Base-by-base conservation (phyloP, 1,284 basidiomycete species). In the Ustilago xerochloae region DNA sequence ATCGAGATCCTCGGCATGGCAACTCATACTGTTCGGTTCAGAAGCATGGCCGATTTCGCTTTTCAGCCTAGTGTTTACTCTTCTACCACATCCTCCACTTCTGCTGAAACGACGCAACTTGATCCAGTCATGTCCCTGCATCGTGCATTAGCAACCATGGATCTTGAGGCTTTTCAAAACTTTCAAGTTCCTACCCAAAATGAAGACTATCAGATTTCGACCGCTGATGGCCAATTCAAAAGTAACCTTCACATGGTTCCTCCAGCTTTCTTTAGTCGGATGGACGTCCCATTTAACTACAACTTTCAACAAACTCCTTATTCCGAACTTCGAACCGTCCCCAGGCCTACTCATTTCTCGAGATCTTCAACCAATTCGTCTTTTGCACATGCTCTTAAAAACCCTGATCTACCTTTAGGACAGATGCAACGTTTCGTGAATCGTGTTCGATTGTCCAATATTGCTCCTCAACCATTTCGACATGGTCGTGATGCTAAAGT, bases 11-110 rank as follows among this genome's bases (percentile, higher is more conserved):
- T 93, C 0, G 96, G 95, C 0, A 85, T 91, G 15, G 88, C 92
- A 20, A 87, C 90, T 1, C 93, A 92, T 85, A 93, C 93, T 0
- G 91, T 91, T 36, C 88, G 96, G 41, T 98, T 98, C 86, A 89
- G 94, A 2, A 58, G 63, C 43, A 81, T 82, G 81, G 79, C 81
- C 16, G 81, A 83, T 59, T 83, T 78, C 61, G 74, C 72, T 3
- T 83, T 72, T 45, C 67, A 77, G 36, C 81, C 81, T 2, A 45
- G 66, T 7, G 20, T 70, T 41, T 52, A 55, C 22, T 41, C 62
- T n/a, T 10, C 49, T 13, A 13, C 35, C 30, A 20, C 54, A 4
- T 6, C 55, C n/a, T 29, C 62, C 0, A 7, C 20, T 12, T 4
- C 32, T 9, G 16, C 10, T 6, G 22, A 35, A 13, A 9, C 46